A percentile compares a stretch with the other conserved stretches of the same genome.
phyloP scores from a whole-genome alignment of 257 asterid species.

The Solanum pennellii region DNA sequence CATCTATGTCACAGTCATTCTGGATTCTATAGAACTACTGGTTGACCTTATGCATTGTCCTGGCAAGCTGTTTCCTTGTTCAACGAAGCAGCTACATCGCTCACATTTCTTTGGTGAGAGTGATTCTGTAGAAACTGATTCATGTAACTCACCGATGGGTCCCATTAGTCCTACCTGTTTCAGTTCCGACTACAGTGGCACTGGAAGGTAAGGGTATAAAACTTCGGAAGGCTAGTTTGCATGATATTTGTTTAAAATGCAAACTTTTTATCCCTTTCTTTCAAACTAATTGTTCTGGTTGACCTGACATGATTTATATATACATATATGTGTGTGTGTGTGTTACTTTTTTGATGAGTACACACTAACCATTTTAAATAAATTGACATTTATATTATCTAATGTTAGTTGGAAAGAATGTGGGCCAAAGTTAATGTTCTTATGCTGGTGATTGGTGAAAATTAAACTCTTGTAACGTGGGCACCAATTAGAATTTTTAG shows the following conservation, averaged over 20 bases:
- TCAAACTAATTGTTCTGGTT: not conserved
- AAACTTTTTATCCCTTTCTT: not conserved
- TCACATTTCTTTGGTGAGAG: constrained; percentile 68
- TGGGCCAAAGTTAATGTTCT: not conserved
- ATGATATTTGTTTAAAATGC: not conserved
- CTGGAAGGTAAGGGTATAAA: constrained; percentile 57
- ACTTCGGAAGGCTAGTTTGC: not conserved
- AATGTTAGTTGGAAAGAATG: not conserved
- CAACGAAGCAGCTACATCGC: constrained; percentile 50
- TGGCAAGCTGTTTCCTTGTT: constrained; percentile 66
- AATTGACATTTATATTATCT: not conserved
- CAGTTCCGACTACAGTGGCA: constrained; percentile 42
- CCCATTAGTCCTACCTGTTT: constrained; percentile 72
- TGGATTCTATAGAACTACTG: constrained; percentile 61
- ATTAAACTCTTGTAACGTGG: not conserved
- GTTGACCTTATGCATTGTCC: constrained; percentile 83
- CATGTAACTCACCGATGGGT: constrained; percentile 76
- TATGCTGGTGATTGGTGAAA: not conserved
- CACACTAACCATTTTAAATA: not conserved
- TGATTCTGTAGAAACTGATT: constrained; percentile 69
- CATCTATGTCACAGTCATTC: constrained; percentile 52
- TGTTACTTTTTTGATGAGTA: not conserved
- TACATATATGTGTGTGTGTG: not conserved
- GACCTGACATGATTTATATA: not conserved
- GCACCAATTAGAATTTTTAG: not conserved